Base-by-base conservation (phyloP, 495 filamentous ascomycete genomes). In the Pseudoneurospora amorphoporcata region DNA sequence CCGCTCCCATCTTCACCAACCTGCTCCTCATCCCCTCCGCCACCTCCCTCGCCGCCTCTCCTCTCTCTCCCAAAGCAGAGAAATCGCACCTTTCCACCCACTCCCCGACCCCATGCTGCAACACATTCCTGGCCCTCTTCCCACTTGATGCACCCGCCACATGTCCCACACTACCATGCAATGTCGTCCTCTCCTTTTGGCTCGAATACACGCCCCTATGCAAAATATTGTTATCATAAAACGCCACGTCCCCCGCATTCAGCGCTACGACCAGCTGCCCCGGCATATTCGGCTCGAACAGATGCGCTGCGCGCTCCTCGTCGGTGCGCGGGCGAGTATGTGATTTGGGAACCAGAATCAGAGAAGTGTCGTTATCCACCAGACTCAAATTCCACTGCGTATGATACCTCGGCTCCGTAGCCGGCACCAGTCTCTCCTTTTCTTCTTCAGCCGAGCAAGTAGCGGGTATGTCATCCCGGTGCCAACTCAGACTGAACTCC, bases 181-280 rank as follows among this genome's bases (percentile, higher is more conserved):
- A 76, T 76, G 92, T 96, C 83, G 92, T 82, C 73, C 93, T 80
- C 79, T 91, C 89, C 76, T 82, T 86, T n/a, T 72, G 75, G 0
- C 77, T 81, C 4, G 84, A 81, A 76, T 96, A 96, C n/a, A 90
- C 87, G 1, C 92, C 93, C 2, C 92, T 85, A 72, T 96, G 93
- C 78, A 95, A 73, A 70, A 96, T 95, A 81, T 96, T 94, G 73
- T 93, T 94, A 81, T 96, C 88, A 78, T 96, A 95, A 77, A 96
- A 96, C 42, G 92, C 90, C 8, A 90, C 85, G 79, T 95, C 92
- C 0, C 92, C 93, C 0, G 92, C 83, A 75, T 88, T 80, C 74
- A 94, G 77, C 78, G 80, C 72, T 39, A 95, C 93, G 19, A 86
- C 80, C 38, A 89, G 73, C 82, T 91, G 87, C 3, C 84, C 88